Percentiles rank a stretch among this genome's conserved stretches.
These are phyloP conservation scores for Plasmodium billcollinsi DNA, from an alignment of 169 alveolate species.

Conservation along the genomic window DNA sequence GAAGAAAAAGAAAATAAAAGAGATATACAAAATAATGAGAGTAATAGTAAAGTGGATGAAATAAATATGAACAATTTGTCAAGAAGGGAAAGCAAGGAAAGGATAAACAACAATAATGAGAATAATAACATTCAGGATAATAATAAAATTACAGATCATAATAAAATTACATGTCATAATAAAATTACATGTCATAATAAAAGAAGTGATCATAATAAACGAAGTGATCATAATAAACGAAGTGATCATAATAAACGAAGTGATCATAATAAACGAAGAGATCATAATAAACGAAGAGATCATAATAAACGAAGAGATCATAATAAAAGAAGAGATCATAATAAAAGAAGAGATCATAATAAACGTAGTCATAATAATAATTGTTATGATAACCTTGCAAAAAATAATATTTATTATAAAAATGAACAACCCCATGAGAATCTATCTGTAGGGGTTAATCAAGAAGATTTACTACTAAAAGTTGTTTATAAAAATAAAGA, in stretches of 20 bases:
- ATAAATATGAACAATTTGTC: background rate
- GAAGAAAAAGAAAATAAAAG: background rate
- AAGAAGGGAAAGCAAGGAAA: background rate
- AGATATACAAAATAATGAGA: background rate
- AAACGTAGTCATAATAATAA: background rate
- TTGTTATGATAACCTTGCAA: background rate
- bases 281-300: background rate
- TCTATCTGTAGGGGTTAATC: constrained; percentile 4
- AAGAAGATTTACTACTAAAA: constrained; percentile 25
- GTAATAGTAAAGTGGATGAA: background rate
- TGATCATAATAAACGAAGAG: no score
- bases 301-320: background rate
- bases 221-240: no score
- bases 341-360: background rate
- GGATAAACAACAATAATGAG: no score
- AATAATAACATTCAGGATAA: no score
- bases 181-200: background rate
- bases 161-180: no score
- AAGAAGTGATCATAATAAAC: background rate
- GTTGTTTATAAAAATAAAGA: constrained; percentile 3
- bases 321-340: background rate
- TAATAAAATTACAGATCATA: no score
- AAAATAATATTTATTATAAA: background rate
- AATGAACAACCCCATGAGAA: no score
- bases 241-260: no score